Evolutionary conservation across 306 rosid species (phyloP).

Genomic region (Citrullus amarus): DNA sequence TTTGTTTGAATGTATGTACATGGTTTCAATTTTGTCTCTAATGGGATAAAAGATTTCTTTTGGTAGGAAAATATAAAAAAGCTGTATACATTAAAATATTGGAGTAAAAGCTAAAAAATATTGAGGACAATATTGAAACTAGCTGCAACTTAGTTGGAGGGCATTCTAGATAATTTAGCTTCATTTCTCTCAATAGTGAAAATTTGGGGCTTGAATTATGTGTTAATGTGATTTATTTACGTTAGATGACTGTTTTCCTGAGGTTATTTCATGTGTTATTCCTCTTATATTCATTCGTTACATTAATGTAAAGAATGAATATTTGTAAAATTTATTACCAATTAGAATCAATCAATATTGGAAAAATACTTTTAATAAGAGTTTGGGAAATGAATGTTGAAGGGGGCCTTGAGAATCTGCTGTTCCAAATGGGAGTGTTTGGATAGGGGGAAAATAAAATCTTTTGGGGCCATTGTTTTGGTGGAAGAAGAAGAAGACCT

Average conservation of each 20-base stretch:
- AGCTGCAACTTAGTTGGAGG: neutral
- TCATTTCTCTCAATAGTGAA: neutral
- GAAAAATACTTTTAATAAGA: neutral
- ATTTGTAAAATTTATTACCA: neutral
- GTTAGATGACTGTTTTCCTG: neutral
- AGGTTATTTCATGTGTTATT: neutral
- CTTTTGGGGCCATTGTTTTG: slow-evolving; percentile 12
- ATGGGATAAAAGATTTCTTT: neutral
- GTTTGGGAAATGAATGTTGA: slow-evolving; percentile 5
- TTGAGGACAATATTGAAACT: neutral
- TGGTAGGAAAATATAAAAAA: no score
- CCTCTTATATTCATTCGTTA: neutral
- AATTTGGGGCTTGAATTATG: neutral
- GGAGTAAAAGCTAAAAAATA: neutral
- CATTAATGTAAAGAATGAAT: neutral
- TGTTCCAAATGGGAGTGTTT: slow-evolving; percentile 6
- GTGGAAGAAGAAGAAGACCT: slow-evolving; percentile 1
- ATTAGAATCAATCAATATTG: neutral
- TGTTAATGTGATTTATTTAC: neutral
- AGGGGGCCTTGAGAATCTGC: slow-evolving; percentile 9
- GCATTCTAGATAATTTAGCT: neutral
- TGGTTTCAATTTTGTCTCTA: neutral
- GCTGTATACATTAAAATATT: no score
- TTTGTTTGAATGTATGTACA: neutral
- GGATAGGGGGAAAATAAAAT: slow-evolving; percentile 7